Conservation (phyloP, 2,329 filamentous ascomycete species). For the Diaporthe amygdali region DNA sequence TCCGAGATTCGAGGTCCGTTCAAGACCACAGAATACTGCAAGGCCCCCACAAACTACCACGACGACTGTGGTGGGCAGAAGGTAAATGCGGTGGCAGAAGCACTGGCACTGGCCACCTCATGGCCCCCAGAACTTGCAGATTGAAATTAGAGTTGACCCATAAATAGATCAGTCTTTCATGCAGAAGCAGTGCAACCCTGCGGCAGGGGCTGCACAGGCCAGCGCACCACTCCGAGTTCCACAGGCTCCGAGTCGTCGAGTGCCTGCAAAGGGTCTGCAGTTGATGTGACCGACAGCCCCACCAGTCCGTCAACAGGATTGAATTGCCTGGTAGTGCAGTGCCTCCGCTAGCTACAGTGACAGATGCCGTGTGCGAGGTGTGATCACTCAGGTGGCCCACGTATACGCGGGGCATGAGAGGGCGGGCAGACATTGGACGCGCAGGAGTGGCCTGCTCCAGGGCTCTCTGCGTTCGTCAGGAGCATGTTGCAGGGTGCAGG, state of each 20-base stretch:
- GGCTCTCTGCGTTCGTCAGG: conserved; percentile 1
- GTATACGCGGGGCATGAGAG: neutral
- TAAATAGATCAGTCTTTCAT: conserved; percentile 23
- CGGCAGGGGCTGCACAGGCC: conserved; percentile 20
- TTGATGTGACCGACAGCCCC: neutral
- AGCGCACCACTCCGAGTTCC: conserved; percentile 10
- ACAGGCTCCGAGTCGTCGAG: conserved; percentile 6
- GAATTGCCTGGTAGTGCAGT: neutral
- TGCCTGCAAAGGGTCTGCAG: no score
- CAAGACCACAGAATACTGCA: neutral
- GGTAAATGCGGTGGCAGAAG: conserved; percentile 1
- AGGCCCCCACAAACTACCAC: neutral
- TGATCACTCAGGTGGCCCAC: neutral
- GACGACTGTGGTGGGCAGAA: neutral
- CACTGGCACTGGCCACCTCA: conserved; percentile 9
- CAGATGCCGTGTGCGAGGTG: neutral
- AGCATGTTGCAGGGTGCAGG: conserved; percentile 2
- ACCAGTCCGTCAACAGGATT: conserved; percentile 1
- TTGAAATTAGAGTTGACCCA: conserved; percentile 25
- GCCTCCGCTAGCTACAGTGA: neutral
- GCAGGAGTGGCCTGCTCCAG: neutral
- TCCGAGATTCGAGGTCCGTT: neutral
- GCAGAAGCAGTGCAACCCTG: conserved; percentile 21
- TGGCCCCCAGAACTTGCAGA: conserved; percentile 20
- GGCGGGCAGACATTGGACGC: neutral